phyloP scores from a whole-genome alignment of 169 alveolate genomes.

The Toxoplasma gondii region DNA sequence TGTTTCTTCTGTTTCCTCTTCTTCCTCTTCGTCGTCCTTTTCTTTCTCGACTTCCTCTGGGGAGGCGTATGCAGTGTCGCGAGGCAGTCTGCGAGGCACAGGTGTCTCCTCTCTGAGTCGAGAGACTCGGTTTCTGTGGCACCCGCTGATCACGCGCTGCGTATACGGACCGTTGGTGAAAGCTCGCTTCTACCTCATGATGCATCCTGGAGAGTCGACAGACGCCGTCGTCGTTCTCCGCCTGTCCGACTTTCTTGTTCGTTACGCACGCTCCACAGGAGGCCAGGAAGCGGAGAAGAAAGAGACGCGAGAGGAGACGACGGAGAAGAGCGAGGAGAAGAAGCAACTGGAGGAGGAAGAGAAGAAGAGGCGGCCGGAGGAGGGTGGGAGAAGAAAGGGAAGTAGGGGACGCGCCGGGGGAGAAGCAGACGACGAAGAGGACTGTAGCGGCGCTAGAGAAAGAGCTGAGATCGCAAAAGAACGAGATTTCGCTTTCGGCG shows the following conservation, averaged over 20 bases:
- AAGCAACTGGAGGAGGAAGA: too few species aligned
- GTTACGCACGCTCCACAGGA: background rate
- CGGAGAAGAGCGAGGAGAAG: background rate
- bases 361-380: too few species aligned
- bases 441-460: too few species aligned
- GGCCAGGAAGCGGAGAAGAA: background rate
- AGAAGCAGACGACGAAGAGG: too few species aligned
- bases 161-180: background rate
- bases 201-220: background rate
- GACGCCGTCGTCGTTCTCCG: conserved; percentile 17
- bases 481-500: too few species aligned
- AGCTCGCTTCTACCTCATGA: background rate
- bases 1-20: background rate
- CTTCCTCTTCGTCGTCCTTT: background rate
- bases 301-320: background rate
- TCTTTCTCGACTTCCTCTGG: background rate
- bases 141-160: background rate
- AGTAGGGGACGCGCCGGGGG: too few species aligned
- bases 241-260: background rate
- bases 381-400: too few species aligned
- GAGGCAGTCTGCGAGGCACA: background rate
- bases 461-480: too few species aligned
- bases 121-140: background rate
- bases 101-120: background rate
- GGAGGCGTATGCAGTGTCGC: background rate